phyloP scores from a whole-genome alignment of 2,329 filamentous ascomycete species.

The Capronia coronata region DNA sequence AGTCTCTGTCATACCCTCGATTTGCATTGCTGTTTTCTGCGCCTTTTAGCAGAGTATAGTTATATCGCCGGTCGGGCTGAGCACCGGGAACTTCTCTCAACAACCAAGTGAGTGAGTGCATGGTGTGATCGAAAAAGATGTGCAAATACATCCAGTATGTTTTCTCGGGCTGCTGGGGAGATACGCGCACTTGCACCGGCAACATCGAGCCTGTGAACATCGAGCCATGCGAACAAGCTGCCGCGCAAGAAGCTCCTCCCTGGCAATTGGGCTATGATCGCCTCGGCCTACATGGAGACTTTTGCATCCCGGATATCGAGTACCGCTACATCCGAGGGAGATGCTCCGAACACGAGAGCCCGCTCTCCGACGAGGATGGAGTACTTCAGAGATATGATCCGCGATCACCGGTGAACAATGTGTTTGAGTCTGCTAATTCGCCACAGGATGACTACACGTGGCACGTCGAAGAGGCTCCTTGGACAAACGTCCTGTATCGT shows the following conservation, averaged over 20 bases:
- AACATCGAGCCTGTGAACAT: not conserved
- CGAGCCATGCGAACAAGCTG: not conserved
- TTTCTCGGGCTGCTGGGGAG: not conserved
- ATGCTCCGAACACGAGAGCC: not conserved
- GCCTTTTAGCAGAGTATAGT: too few relatives aligned
- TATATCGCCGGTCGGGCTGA: too few relatives aligned
- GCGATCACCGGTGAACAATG: not conserved
- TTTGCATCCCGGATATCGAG: not conserved
- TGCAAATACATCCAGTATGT: not conserved
- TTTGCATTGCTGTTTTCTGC: too few relatives aligned
- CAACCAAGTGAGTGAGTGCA: too few relatives aligned
- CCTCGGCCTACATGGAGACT: not conserved
- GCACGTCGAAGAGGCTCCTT: slow-evolving; percentile 2
- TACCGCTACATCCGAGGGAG: not conserved
- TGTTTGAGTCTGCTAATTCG: not conserved
- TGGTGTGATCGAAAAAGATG: not conserved
- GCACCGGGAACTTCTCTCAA: too few relatives aligned
- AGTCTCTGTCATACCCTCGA: too few relatives aligned
- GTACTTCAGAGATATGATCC: not conserved
- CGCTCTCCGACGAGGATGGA: not conserved
- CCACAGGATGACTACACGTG: slow-evolving; percentile 5
- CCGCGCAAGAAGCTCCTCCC: not conserved
- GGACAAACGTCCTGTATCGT: slow-evolving; percentile 11
- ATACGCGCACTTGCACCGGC: not conserved
- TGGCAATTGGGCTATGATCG: not conserved